Evolutionary conservation across 2,329 filamentous ascomycete species (phyloP).

Genomic region (Arthroderma uncinatum): DNA sequence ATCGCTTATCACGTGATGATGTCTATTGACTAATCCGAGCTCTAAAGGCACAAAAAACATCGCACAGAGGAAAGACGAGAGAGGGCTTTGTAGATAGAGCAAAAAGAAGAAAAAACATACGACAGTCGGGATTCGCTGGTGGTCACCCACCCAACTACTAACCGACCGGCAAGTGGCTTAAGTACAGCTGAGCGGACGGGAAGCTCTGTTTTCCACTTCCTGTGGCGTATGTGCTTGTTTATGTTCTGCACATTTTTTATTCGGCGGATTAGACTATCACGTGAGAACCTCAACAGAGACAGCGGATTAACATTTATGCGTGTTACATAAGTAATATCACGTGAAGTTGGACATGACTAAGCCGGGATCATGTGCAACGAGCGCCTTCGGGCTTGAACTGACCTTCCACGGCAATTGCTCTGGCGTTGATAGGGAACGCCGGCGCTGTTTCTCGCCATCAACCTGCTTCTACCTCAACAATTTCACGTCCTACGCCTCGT

Average conservation of each 20-base stretch:
- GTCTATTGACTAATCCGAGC: not conserved
- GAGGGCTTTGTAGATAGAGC: too few species aligned
- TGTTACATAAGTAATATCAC: too few species aligned
- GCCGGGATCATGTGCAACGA: not conserved
- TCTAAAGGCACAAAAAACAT: too few species aligned
- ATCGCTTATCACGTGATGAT: not conserved
- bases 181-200: conserved; percentile 41
- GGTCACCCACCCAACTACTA: conserved; percentile 41
- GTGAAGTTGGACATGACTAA: not conserved
- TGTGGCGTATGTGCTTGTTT: conserved; percentile 31
- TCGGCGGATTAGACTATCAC: too few species aligned
- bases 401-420: too few species aligned
- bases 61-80: too few species aligned
- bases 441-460: not conserved
- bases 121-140: conserved; percentile 39
- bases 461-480: not conserved
- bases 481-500: not conserved
- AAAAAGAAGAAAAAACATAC: conserved; percentile 28
- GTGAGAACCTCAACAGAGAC: too few species aligned
- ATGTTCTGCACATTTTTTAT: too few species aligned
- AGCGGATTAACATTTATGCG: not conserved
- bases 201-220: conserved; percentile 40
- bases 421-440: not conserved
- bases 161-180: conserved; percentile 39
- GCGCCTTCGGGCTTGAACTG: too few species aligned